These are phyloP conservation scores for Trichophyton mentagrophytes DNA, from an alignment of 2,329 filamentous ascomycete species.

Conservation along the genomic window DNA sequence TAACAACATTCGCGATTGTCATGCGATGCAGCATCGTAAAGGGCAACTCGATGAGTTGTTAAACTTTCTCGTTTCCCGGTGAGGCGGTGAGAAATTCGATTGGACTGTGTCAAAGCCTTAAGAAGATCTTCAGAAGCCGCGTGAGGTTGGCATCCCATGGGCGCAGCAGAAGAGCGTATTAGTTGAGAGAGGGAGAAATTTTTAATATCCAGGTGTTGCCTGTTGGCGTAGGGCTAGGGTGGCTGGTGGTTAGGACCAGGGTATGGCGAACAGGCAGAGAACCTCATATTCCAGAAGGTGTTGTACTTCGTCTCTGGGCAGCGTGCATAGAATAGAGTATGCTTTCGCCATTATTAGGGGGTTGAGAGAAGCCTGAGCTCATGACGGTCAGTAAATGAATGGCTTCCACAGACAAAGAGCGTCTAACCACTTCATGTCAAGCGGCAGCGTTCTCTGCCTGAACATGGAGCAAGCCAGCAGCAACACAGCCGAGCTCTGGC, in stretches of 20 bases:
- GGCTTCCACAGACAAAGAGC: background rate
- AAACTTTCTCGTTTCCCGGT: background rate
- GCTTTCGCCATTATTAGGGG: background rate
- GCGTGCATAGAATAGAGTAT: background rate
- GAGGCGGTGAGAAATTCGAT: slow-evolving; percentile 5
- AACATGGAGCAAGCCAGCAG: background rate
- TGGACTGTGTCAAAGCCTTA: background rate
- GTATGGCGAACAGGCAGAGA: background rate
- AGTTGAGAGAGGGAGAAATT: background rate
- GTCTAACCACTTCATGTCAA: background rate
- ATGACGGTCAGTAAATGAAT: background rate
- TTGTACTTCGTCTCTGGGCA: background rate
- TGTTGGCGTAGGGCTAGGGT: background rate
- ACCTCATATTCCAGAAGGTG: background rate
- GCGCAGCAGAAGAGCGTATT: background rate
- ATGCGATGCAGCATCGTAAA: slow-evolving; percentile 2
- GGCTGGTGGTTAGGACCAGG: background rate
- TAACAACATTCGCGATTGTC: background rate
- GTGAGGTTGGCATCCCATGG: background rate
- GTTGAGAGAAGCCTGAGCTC: background rate
- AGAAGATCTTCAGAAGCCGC: background rate
- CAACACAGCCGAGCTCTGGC: background rate
- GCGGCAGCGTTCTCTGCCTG: background rate
- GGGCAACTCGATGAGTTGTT: slow-evolving; percentile 3
- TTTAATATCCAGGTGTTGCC: background rate